Evolutionary conservation across 192 early-diverging fungal species (phyloP).

Genomic region (Rhizoclosmatium sp.): DNA sequence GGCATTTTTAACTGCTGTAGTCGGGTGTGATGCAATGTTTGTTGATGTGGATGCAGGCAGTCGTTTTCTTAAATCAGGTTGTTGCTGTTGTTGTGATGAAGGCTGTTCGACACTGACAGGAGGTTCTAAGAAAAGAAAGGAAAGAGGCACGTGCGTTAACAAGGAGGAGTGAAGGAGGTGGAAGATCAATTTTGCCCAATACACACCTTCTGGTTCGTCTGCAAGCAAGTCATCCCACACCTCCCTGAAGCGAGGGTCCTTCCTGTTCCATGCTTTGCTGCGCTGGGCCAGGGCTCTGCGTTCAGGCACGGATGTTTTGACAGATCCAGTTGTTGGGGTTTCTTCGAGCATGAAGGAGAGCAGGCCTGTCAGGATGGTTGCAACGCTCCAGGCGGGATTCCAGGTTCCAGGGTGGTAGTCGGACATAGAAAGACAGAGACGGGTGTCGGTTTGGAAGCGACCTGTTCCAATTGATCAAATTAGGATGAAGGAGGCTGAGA

Average conservation of each 20-base stretch:
- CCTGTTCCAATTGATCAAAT: conserved; percentile 54
- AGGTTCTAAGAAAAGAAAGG: conserved; percentile 27
- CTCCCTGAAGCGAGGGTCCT: conserved; percentile 68
- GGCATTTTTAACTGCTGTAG: neutral
- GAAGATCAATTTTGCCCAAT: neutral
- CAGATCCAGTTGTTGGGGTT: conserved; percentile 88
- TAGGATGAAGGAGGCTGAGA: neutral
- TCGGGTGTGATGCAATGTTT: neutral
- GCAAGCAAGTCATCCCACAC: conserved; percentile 18
- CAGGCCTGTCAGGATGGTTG: conserved; percentile 95
- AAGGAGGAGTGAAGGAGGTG: neutral
- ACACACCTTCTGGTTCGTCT: neutral
- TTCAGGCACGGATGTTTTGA: conserved; percentile 80
- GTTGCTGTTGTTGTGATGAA: neutral
- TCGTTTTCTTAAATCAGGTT: no score
- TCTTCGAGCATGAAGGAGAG: conserved; percentile 97
- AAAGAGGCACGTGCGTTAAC: neutral
- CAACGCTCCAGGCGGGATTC: conserved; percentile 98
- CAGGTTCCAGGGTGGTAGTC: conserved; percentile 85
- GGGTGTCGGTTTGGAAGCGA: conserved; percentile 90
- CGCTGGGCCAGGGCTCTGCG: conserved; percentile 79
- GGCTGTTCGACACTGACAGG: neutral
- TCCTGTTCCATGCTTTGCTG: conserved; percentile 82
- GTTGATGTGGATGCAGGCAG: neutral
- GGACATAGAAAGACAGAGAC: conserved; percentile 95